Percentiles rank a stretch among this genome's conserved stretches.
Conservation (phyloP, 192 early-diverging fungal genomes). For the Blastocladiella britannica region DNA sequence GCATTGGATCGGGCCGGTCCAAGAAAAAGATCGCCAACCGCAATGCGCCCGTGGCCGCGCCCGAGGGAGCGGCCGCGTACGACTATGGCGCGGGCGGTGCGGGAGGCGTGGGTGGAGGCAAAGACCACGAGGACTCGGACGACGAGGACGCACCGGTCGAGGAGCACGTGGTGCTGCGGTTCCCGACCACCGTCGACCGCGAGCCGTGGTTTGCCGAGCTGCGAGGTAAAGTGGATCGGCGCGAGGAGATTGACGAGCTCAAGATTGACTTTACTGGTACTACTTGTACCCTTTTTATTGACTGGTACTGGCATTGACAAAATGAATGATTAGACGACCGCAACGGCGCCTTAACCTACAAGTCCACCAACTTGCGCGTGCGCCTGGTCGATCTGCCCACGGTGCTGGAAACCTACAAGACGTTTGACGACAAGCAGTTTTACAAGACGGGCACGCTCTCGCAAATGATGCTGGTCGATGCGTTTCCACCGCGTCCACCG, state of each 20-base stretch:
- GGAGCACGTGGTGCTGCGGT: constrained; percentile 60
- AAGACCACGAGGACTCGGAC: constrained; percentile 16
- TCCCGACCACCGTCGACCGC: constrained; percentile 29
- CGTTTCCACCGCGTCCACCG: background rate
- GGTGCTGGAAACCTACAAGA: constrained; percentile 72
- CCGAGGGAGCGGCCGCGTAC: too few species aligned
- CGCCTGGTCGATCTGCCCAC: constrained; percentile 64
- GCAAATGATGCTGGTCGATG: constrained; percentile 30
- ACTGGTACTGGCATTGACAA: background rate
- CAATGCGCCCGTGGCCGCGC: too few species aligned
- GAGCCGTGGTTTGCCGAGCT: constrained; percentile 19
- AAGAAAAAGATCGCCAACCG: too few species aligned
- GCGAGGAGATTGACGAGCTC: constrained; percentile 24
- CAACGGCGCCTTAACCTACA: constrained; percentile 32
- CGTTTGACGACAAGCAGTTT: constrained; percentile 61
- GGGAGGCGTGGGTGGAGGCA: too few species aligned
- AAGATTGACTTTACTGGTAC: constrained; percentile 17
- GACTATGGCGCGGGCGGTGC: too few species aligned
- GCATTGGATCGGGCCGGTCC: too few species aligned
- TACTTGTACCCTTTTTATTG: constrained; percentile 5
- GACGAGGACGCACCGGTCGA: constrained; percentile 52
- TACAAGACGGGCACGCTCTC: constrained; percentile 71
- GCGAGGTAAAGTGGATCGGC: constrained; percentile 24
- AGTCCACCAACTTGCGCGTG: constrained; percentile 28
- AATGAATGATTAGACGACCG: constrained; percentile 23